phyloP scores from a whole-genome alignment of 805 yeast species.

The Myxozyma melibiosi region DNA sequence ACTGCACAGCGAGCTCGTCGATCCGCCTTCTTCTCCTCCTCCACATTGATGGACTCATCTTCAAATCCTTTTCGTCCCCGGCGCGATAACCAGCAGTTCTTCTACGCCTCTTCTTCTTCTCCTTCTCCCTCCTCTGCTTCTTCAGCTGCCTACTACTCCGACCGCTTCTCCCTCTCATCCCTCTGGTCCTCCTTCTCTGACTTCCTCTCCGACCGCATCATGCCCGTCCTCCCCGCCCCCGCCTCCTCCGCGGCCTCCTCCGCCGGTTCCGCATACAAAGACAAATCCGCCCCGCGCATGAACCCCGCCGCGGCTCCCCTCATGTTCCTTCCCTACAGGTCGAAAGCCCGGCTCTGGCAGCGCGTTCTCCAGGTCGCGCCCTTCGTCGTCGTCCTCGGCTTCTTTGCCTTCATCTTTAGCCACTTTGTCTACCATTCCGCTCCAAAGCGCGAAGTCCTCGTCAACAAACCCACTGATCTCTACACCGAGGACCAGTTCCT shows the following conservation, averaged over 20 bases:
- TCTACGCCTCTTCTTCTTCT: background rate
- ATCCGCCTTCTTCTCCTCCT: background rate
- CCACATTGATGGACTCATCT: conserved; percentile 2
- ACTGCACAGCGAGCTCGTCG: background rate
- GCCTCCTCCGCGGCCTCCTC: background rate
- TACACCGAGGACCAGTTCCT: conserved; percentile 24
- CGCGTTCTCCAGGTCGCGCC: conserved; percentile 7
- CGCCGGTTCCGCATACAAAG: conserved; percentile 11
- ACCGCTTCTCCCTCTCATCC: background rate
- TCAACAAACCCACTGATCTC: background rate
- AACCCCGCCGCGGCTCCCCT: conserved; percentile 2
- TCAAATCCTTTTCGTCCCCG: conserved; percentile 1
- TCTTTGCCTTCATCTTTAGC: conserved; percentile 6
- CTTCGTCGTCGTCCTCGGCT: conserved; percentile 5
- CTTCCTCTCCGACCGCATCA: background rate
- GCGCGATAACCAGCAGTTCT: background rate
- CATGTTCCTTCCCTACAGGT: conserved; percentile 4
- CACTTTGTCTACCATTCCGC: conserved; percentile 4
- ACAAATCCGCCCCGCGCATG: conserved; percentile 17
- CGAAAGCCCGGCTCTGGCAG: conserved; percentile 6
- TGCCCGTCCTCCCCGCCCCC: conserved; percentile 1
- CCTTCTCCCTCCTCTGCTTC: background rate
- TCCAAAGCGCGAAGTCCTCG: background rate
- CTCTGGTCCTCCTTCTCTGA: background rate
- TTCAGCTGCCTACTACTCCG: background rate